phyloP scores from a whole-genome alignment of 2,329 filamentous ascomycete genomes.

The Eurotiales sp. region DNA sequence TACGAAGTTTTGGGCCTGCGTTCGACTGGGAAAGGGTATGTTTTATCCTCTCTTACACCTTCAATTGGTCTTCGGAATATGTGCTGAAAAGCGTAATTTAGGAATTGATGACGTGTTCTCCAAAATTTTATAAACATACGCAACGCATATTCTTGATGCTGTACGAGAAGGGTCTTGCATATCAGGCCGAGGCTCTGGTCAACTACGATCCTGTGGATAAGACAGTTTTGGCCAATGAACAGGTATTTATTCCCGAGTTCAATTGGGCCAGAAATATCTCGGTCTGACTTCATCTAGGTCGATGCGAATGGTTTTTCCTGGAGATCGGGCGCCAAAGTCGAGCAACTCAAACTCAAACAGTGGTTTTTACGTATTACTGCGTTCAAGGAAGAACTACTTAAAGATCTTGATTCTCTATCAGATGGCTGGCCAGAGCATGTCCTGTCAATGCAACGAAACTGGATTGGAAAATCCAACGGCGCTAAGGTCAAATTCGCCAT shows the following conservation, averaged over 20 bases:
- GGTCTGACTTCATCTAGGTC: constrained; percentile 45
- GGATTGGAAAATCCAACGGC: constrained; percentile 76
- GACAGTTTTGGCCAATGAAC: constrained; percentile 87
- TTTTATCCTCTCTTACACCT: constrained; percentile 19
- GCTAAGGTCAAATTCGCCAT: constrained; percentile 69
- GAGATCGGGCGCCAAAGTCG: constrained; percentile 80
- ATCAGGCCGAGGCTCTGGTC: constrained; percentile 77
- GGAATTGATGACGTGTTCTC: constrained; percentile 82
- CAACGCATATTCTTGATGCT: constrained; percentile 80
- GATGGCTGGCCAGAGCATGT: constrained; percentile 79
- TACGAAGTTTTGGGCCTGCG: constrained; percentile 71
- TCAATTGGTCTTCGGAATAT: background rate
- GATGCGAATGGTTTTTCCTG: constrained; percentile 80
- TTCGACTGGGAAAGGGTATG: constrained; percentile 77
- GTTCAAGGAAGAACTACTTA: constrained; percentile 68
- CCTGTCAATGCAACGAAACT: constrained; percentile 77
- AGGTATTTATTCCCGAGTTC: constrained; percentile 43
- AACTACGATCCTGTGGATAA: constrained; percentile 89
- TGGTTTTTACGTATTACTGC: constrained; percentile 87
- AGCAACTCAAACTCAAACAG: constrained; percentile 74
- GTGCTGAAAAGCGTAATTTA: constrained; percentile 34
- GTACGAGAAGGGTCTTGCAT: constrained; percentile 69
- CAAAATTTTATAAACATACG: constrained; percentile 83
- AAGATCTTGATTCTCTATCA: constrained; percentile 65
- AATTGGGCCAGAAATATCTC: background rate